Evolutionary conservation across 371 early-diverging fungal species (phyloP), one percentile per base, ranked within the genome.

Genomic region (Modicella reniformis): DNA sequence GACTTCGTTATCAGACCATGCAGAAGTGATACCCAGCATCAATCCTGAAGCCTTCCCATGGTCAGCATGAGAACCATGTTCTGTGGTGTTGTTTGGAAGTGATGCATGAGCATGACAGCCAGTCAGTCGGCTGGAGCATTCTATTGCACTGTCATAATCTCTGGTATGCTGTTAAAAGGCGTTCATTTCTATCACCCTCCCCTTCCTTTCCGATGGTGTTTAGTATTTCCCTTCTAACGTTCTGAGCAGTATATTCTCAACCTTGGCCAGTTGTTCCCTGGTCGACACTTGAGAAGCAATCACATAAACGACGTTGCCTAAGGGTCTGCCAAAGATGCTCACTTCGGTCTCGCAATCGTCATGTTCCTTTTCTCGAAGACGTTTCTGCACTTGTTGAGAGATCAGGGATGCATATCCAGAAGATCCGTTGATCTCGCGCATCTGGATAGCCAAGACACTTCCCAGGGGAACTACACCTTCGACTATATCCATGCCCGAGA

Each of bases 261-360:
- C 85, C 72, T 84, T 77, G 15, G 72, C 79, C 9, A 89, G 80
- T 49, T 83, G 80, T 47, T 86, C 82, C 33, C 84, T 75, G 0
- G 85, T 84, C 4, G 88, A 87, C 23, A 85, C 82, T 65, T 89
- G 89, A 32, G 90, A 87, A 1, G 90, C 86, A 88, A 94, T 92
- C 54, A 94, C 71, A 62, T 94, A 94, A 15, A 94, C 82, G 7
- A 92, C 87, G 65, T 93, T 92, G 13, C 94, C 94, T 17, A 94
- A 75, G 0, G 93, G 92, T 34, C 94, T 30, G 53, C 72, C 74
- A 70, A 70, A 70, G 67, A 81, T 77, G 12, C 81, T 67, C 61
- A 83, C 84, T 53, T 73, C 55, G 23, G 80, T 77, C 21, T 70
- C 66, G 13, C 44, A 37, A 3, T 50, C 62, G 28, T 62, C 72